Conservation (phyloP, 1,284 basidiomycete genomes). For the Ganoderma lingzhi region DNA sequence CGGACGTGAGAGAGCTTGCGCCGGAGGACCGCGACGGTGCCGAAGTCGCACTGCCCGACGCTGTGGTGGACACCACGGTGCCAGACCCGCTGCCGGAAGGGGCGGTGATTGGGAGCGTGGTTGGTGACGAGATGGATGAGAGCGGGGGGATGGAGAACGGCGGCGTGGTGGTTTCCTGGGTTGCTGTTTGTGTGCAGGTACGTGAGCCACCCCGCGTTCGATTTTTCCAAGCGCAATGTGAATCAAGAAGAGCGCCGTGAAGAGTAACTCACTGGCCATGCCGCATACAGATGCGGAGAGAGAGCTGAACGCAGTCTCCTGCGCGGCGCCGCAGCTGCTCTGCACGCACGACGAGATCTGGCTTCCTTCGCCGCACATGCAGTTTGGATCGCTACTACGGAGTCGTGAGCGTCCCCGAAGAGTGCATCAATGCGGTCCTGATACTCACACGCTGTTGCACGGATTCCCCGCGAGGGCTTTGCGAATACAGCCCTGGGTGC, state of each 20-base stretch:
- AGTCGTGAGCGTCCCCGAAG: not conserved
- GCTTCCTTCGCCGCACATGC: slow-evolving; percentile 13
- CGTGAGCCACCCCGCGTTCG: not conserved
- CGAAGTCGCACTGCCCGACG: not conserved
- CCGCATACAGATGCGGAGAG: slow-evolving; percentile 8
- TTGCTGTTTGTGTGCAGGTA: not conserved
- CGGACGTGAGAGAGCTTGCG: not conserved
- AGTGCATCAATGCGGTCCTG: not conserved
- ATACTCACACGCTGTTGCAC: slow-evolving; percentile 11
- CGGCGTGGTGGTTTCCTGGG: not conserved
- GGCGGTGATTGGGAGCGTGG: slow-evolving; percentile 4
- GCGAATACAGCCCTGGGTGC: slow-evolving; percentile 1
- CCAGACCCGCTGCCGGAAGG: not conserved
- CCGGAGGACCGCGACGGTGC: not conserved
- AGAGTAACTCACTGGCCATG: not conserved
- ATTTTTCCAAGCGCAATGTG: not conserved
- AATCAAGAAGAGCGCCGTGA: not conserved
- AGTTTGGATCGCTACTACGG: slow-evolving; percentile 7
- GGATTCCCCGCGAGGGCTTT: not conserved
- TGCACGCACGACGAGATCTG: slow-evolving; percentile 4
- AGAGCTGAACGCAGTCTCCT: not conserved
- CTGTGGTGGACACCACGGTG: not conserved
- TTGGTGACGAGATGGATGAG: not conserved
- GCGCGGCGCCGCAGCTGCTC: not conserved
- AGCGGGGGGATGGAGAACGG: slow-evolving; percentile 1